phyloP scores from a whole-genome alignment of 225 moss, liverwort and hornwort genomes.

The Lunularia cruciata region DNA sequence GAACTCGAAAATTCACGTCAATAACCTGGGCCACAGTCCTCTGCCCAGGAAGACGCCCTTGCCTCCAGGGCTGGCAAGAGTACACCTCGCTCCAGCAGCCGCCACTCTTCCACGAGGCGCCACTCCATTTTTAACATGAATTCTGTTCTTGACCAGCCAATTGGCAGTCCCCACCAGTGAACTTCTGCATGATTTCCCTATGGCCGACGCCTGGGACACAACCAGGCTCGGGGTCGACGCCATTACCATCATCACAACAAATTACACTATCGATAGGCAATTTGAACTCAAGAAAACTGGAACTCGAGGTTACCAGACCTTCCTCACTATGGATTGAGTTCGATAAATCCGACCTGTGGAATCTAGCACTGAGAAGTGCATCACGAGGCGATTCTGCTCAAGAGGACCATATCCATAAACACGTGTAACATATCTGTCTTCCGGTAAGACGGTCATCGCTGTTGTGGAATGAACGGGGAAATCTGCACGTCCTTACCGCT shows the following conservation, averaged over 20 bases:
- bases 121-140: neutral
- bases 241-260: neutral
- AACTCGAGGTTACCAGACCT: too few species aligned
- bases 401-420: too few species aligned
- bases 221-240: slow-evolving; percentile 14
- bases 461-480: too few species aligned
- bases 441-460: too few species aligned
- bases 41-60: slow-evolving; percentile 11
- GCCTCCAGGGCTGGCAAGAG: neutral
- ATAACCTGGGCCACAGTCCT: slow-evolving; percentile 32
- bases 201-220: slow-evolving; percentile 10
- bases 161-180: neutral
- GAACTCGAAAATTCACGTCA: neutral
- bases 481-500: too few species aligned
- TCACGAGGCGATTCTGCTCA: too few species aligned
- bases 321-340: too few species aligned
- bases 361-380: too few species aligned
- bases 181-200: neutral
- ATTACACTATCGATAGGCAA: too few species aligned
- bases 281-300: too few species aligned
- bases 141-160: neutral
- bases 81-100: neutral
- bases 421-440: too few species aligned
- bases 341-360: too few species aligned
- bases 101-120: neutral